Evolutionary conservation across 1,284 basidiomycete genomes (phyloP).

Genomic region (Ganoderma multipileum): DNA sequence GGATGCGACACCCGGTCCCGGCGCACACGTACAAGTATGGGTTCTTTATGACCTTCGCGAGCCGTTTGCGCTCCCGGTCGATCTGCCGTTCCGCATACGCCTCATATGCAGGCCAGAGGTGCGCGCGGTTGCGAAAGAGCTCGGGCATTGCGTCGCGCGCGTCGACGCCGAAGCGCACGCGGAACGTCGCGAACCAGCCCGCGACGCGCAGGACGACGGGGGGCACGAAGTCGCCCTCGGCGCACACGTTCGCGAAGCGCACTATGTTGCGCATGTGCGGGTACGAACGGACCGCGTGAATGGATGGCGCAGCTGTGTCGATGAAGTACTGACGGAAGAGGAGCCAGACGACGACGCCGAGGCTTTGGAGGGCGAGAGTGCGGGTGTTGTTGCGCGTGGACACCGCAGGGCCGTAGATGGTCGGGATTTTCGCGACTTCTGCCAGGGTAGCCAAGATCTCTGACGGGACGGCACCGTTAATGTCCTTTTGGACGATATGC

Average conservation of each 20-base stretch:
- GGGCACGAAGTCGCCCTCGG: neutral
- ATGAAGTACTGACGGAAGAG: neutral
- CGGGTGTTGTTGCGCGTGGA: neutral
- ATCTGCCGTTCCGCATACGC: neutral
- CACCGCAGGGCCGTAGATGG: neutral
- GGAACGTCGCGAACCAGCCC: conserved; percentile 2
- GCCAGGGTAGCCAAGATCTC: neutral
- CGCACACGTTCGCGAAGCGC: neutral
- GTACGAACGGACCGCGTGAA: neutral
- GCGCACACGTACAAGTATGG: conserved; percentile 12
- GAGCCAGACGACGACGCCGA: neutral
- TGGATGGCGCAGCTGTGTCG: neutral
- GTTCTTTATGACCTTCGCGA: neutral
- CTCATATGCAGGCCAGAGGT: neutral
- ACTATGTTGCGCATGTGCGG: neutral
- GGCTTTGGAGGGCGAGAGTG: neutral
- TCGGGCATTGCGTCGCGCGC: neutral
- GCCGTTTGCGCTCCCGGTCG: neutral
- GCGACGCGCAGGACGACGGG: conserved; percentile 6
- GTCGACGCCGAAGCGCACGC: conserved; percentile 1
- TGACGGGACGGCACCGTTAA: neutral
- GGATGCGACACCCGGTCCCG: conserved; percentile 1
- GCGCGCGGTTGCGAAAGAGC: neutral
- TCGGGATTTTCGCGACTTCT: neutral
- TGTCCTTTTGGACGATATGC: neutral